Base-by-base conservation (phyloP, 495 filamentous ascomycete species). In the Cryomyces minteri region DNA sequence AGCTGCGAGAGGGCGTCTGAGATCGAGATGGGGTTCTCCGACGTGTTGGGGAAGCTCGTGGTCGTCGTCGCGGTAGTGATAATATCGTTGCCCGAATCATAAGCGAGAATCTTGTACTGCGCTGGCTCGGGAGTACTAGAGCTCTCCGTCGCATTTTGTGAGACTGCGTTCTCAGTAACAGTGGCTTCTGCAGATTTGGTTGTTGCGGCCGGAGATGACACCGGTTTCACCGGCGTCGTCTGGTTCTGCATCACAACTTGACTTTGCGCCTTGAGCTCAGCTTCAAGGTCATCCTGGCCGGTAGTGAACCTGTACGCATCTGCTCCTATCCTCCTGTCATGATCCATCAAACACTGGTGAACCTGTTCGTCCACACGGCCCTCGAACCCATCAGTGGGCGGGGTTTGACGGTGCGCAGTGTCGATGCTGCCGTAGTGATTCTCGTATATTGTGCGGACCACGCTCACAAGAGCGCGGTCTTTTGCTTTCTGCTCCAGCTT, bases 21-120 rank as follows among this genome's bases (percentile, higher is more conserved):
- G 7, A 78, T 76, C 29, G 69, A 67, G 0, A 73, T 53, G 4
- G 67, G 58, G 32, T 62, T 56, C 40, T 64, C 59, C 5, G 55
- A 43, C 0, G 62, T 38, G 4, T 67, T 48, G 12, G 51, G 59
- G 18, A 25, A 25, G 47, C 70, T 69, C 5, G 62, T 66, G 0
- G 71, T 74, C 5, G 77, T 79, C 51, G 81, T 74, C 6, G 78
- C 74, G 11, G 66, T 66, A 10, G 67, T 69, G 31, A 88, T 61
- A 41, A 66, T 59, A 29, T 78, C 67, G 45, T 67, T 77, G n/a
- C 66, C 67, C 10, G 75, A 64, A 52, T 90, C 80, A 54, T 80
- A 85, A 10, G 75, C 81, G 8, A 90, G 65, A 33, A 90, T 70
- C 46, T 77, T 83, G 63, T 84, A 88, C 4, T 70, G 40, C 1